Percentiles rank a stretch among this genome's conserved stretches.
Conservation (phyloP, 1,284 basidiomycete genomes). For the Ustilago hordei region DNA sequence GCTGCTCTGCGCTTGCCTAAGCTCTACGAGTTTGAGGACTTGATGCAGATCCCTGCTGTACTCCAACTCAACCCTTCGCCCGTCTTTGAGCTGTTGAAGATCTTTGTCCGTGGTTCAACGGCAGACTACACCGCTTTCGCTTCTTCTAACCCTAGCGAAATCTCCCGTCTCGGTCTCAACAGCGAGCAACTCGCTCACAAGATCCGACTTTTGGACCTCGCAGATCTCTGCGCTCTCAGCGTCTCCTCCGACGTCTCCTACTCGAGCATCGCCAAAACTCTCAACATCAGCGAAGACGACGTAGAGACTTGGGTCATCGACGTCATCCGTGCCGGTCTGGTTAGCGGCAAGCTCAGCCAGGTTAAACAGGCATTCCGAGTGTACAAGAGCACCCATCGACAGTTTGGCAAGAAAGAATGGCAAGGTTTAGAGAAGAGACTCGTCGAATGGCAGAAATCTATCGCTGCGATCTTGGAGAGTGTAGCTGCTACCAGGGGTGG, state of each 20-base stretch:
- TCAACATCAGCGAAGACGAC: constrained; percentile 53
- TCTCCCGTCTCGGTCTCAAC: constrained; percentile 48
- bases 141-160: constrained; percentile 14
- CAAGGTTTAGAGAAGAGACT: constrained; percentile 59
- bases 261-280: constrained; percentile 51
- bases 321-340: constrained; percentile 67
- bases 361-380: constrained; percentile 64
- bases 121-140: constrained; percentile 54
- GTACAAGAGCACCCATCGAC: constrained; percentile 62
- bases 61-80: constrained; percentile 48
- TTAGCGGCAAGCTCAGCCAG: constrained; percentile 66
- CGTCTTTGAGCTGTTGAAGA: constrained; percentile 59
- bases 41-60: constrained; percentile 58
- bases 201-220: constrained; percentile 66
- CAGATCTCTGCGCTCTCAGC: constrained; percentile 60
- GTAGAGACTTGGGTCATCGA: constrained; percentile 69
- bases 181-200: constrained; percentile 56
- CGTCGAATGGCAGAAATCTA: constrained; percentile 62
- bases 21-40: constrained; percentile 65
- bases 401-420: constrained; percentile 66
- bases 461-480: constrained; percentile 55
- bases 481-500: constrained; percentile 49
- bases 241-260: constrained; percentile 65
- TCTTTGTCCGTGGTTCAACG: constrained; percentile 60
- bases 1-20: constrained; percentile 62